phyloP scores from a whole-genome alignment of 441 rosid genomes.

The Brassica hybrid region DNA sequence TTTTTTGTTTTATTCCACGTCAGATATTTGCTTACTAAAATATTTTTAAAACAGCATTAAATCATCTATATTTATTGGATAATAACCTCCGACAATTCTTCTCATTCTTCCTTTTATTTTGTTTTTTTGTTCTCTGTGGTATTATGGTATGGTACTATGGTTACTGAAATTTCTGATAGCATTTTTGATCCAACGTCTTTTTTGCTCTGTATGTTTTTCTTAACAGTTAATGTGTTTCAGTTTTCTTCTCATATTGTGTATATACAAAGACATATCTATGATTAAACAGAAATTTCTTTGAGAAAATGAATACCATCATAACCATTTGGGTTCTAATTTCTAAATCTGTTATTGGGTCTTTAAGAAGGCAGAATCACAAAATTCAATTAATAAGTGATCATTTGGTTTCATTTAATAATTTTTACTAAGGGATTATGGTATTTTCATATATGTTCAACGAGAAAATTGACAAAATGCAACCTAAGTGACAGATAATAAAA shows the following conservation, averaged over 20 bases:
- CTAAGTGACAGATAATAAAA: background rate
- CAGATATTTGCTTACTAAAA: background rate
- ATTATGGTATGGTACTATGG: too few relatives aligned
- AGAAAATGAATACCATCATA: background rate
- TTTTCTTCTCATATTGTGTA: background rate
- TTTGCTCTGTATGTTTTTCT: background rate
- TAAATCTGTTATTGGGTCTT: background rate
- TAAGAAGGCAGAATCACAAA: background rate
- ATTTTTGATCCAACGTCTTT: too few relatives aligned
- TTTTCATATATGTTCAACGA: background rate
- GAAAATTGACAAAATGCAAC: background rate
- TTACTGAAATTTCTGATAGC: too few relatives aligned
- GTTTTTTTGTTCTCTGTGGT: too few relatives aligned
- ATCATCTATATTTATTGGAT: background rate
- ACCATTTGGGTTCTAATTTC: background rate
- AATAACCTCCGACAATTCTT: too few relatives aligned
- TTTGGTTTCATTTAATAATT: background rate
- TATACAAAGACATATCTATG: background rate
- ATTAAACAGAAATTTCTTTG: background rate
- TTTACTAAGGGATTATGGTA: background rate
- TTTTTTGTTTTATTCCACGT: background rate
- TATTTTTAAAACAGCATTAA: background rate
- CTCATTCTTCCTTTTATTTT: too few relatives aligned
- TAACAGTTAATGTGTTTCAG: too few relatives aligned
- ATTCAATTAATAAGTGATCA: background rate